These are phyloP conservation scores for Chimonanthus praecox DNA, from an alignment of 164 flowering plant species.

Conservation along the genomic window DNA sequence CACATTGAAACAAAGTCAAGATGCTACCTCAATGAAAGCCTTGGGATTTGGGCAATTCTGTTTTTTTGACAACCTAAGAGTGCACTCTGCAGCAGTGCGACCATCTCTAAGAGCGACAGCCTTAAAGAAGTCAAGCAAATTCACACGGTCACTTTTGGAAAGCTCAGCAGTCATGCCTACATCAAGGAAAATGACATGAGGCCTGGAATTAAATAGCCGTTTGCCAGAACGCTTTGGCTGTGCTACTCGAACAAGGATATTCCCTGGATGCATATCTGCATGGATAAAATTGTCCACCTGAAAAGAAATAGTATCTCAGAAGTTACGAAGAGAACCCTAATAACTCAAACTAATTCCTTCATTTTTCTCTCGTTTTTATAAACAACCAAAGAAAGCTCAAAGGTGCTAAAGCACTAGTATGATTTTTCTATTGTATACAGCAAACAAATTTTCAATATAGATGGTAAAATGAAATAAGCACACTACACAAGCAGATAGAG, in stretches of 20 bases:
- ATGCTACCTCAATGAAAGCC: slow-evolving; percentile 57
- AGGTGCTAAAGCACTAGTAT: not conserved
- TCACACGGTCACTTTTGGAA: slow-evolving; percentile 44
- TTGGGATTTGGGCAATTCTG: slow-evolving; percentile 69
- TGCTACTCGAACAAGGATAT: slow-evolving; percentile 59
- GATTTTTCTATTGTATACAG: not conserved
- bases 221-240: slow-evolving; percentile 32
- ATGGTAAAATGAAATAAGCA: too few relatives aligned
- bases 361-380: not conserved
- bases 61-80: slow-evolving; percentile 51
- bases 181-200: slow-evolving; percentile 70
- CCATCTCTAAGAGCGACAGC: slow-evolving; percentile 75
- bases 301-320: slow-evolving; percentile 11
- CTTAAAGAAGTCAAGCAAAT: slow-evolving; percentile 64
- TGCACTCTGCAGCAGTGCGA: slow-evolving; percentile 62
- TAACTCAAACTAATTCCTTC: not conserved
- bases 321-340: not conserved
- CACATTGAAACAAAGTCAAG: not conserved
- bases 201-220: slow-evolving; percentile 45
- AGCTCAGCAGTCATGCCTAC: slow-evolving; percentile 92
- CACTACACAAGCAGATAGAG: not conserved
- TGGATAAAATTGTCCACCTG: slow-evolving; percentile 89
- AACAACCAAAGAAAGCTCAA: not conserved
- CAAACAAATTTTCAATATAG: too few relatives aligned
- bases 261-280: slow-evolving; percentile 91